Percentiles rank a stretch among this genome's conserved stretches.
These are phyloP conservation scores for Helminthosporium solani DNA, from an alignment of 2,329 filamentous ascomycete species.

Conservation along the genomic window DNA sequence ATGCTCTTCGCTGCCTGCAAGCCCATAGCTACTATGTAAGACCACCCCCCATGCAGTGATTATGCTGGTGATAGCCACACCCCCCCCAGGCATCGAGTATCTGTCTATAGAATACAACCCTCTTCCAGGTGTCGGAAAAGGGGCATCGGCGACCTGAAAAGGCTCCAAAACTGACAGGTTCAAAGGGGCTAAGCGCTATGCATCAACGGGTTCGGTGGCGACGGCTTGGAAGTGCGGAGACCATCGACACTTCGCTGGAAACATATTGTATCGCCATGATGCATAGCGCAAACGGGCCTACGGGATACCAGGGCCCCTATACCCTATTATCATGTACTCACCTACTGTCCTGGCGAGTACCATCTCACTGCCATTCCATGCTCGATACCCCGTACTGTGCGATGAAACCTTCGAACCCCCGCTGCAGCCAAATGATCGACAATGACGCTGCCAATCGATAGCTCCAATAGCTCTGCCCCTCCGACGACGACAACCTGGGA, in stretches of 20 bases:
- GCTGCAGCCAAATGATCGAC: slow-evolving; percentile 46
- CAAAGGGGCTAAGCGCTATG: slow-evolving; percentile 46
- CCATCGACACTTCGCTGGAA: slow-evolving; percentile 36
- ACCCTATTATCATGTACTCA: no score
- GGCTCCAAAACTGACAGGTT: slow-evolving; percentile 48
- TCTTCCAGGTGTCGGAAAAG: no score
- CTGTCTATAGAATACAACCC: no score
- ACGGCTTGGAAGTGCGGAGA: slow-evolving; percentile 39
- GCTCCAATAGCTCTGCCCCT: slow-evolving; percentile 43
- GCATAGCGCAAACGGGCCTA: slow-evolving; percentile 4
- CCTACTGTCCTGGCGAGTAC: no score
- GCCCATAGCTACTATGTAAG: no score
- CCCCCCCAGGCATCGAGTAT: no score
- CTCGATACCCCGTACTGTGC: no score
- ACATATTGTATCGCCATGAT: slow-evolving; percentile 36
- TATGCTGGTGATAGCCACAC: no score
- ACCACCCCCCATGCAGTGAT: no score
- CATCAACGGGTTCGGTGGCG: slow-evolving; percentile 41
- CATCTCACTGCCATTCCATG: no score
- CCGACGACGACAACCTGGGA: slow-evolving; percentile 47
- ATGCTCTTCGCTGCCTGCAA: no score
- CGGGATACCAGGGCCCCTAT: background rate
- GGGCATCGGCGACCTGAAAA: no score
- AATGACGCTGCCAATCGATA: slow-evolving; percentile 44
- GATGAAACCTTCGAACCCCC: slow-evolving; percentile 46